Percentiles rank a stretch among this genome's conserved stretches.
phyloP scores from a whole-genome alignment of 352 stramenopile species.

The Globisporangium heterothallicum region DNA sequence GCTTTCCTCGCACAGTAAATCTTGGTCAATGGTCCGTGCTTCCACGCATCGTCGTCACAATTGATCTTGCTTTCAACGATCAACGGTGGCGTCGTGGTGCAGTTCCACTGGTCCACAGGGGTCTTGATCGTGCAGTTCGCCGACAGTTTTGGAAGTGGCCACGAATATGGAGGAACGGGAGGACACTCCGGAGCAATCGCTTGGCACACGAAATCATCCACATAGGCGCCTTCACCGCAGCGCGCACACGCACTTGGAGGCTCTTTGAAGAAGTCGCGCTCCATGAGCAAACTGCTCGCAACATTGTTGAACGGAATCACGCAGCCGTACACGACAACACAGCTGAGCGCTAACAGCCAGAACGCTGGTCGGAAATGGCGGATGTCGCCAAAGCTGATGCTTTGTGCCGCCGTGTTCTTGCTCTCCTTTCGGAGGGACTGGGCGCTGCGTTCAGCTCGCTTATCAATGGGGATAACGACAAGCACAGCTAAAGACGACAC shows the following conservation, averaged over 20 bases:
- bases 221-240: slow-evolving; percentile 59
- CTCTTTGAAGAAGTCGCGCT: slow-evolving; percentile 85
- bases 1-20: slow-evolving; percentile 63
- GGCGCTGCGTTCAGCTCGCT: slow-evolving; percentile 34
- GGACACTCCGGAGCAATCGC: slow-evolving; percentile 46
- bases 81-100: slow-evolving; percentile 42
- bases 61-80: slow-evolving; percentile 76
- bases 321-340: slow-evolving; percentile 90
- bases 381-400: slow-evolving; percentile 67
- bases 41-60: slow-evolving; percentile 75
- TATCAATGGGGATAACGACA: slow-evolving; percentile 79
- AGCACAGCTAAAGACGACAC: slow-evolving; percentile 63
- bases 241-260: slow-evolving; percentile 39
- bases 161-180: slow-evolving; percentile 63
- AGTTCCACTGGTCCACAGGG: slow-evolving; percentile 55
- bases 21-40: slow-evolving; percentile 49
- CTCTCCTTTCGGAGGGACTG: slow-evolving; percentile 4
- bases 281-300: slow-evolving; percentile 87
- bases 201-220: slow-evolving; percentile 39
- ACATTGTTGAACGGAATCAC: slow-evolving; percentile 95
- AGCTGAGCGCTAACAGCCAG: slow-evolving; percentile 88
- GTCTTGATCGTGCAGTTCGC: slow-evolving; percentile 67
- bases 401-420: slow-evolving; percentile 24
- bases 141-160: slow-evolving; percentile 63
- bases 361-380: slow-evolving; percentile 82